Evolutionary conservation across 352 stramenopile species (phyloP), one percentile per base, ranked within the genome.

Genomic region (Aphanomyces euteiches): DNA sequence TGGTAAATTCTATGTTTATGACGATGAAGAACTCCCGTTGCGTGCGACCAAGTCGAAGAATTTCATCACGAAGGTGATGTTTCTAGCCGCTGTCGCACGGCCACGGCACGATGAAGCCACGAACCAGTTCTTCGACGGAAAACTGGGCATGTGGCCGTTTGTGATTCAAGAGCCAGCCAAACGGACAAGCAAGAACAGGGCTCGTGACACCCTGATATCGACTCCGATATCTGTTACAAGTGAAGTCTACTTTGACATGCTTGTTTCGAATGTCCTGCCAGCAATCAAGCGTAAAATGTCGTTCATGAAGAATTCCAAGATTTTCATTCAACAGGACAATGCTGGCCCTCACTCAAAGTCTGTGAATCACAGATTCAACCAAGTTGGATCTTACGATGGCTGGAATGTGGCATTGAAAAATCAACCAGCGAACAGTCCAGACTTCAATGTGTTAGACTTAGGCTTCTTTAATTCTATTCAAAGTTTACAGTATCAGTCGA

Each of bases 131-230:
- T 84, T 82, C 70, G 67, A 81, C 58, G 78, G 78, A 17, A 84
- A 82, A 57, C 74, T 84, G 50, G 78, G 78, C 21, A 78, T 75
- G 4, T 84, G 78, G 77, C 67, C 50, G 21, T 79, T 77, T 60
- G 74, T 74, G 10, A 28, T 67, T 8, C 54, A 64, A 13, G 74
- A 68, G 10, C 37, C 59, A 28, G 64, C 72, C 0, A 10, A 75
- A 58, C 63, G 74, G 7, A 47, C 54, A 12, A 72, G 37, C n/a
- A 75, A 75, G 56, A 74, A 77, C 21, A 66, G 67, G 3, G 19
- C 59, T 13, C 48, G 56, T 15, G 68, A 72, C 0, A 74, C 74
- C 13, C 13, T 53, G 45, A 15, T 53, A 15, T 2, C 45, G 13
- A 19, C 13, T 15, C 45, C 45, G 13, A 15, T n/a, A 2, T 1